Conservation (phyloP, 768 basidiomycete genomes). For the Rhizopogon roseolus region DNA sequence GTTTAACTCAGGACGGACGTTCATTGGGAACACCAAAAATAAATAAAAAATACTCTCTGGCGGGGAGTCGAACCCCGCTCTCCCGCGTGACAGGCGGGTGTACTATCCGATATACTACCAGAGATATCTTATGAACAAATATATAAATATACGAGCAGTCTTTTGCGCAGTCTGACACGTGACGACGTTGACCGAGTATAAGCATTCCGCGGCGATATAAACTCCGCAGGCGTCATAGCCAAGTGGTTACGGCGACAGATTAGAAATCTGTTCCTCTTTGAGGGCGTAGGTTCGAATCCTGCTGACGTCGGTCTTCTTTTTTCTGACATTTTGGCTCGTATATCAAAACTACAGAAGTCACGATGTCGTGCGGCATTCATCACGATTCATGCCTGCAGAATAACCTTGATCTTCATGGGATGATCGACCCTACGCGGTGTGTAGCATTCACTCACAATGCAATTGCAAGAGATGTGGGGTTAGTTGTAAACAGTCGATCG, state of each 20-base stretch:
- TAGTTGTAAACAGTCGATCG: too few species aligned
- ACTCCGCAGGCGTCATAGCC: constrained; percentile 48
- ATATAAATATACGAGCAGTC: neutral
- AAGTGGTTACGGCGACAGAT: constrained; percentile 79
- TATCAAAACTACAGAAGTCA: too few species aligned
- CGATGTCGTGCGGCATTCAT: too few species aligned
- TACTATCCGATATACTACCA: constrained; percentile 35
- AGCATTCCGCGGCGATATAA: neutral
- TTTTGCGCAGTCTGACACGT: too few species aligned
- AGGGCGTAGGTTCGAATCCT: constrained; percentile 69
- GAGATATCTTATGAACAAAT: neutral
- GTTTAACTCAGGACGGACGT: too few species aligned
- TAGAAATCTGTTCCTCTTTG: constrained; percentile 67
- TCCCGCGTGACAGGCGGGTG: constrained; percentile 29
- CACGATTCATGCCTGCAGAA: too few species aligned
- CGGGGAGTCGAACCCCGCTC: constrained; percentile 31
- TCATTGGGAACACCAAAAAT: neutral
- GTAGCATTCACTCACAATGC: too few species aligned
- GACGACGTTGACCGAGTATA: too few species aligned
- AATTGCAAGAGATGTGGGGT: too few species aligned
- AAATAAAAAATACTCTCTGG: constrained; percentile 14
- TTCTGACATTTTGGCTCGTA: too few species aligned
- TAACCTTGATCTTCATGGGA: too few species aligned
- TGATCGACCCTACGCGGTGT: too few species aligned
- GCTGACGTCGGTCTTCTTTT: constrained; percentile 45